Conservation (phyloP, 495 filamentous ascomycete genomes). For the Staphylotrichum tortipilum region DNA sequence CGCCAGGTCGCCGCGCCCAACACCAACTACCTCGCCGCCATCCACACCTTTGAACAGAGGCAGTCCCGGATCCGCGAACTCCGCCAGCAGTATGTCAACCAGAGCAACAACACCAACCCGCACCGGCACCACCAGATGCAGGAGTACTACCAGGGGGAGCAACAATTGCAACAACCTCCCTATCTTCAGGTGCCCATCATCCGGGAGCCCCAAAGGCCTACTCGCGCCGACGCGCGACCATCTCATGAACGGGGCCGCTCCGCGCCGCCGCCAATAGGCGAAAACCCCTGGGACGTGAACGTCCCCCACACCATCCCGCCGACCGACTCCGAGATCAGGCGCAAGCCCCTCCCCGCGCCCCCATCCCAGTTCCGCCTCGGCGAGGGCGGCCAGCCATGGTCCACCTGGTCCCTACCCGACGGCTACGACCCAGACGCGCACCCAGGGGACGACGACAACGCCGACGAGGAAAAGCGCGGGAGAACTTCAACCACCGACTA, state of each 20-base stretch:
- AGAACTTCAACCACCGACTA: no score
- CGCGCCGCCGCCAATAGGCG: constrained; percentile 36
- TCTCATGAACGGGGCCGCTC: constrained; percentile 35
- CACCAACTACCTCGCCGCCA: constrained; percentile 34
- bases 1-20: constrained; percentile 35
- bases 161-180: constrained; percentile 1
- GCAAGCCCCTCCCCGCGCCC: constrained; percentile 32
- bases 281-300: constrained; percentile 35
- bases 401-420: constrained; percentile 28
- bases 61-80: constrained; percentile 19
- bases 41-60: constrained; percentile 24
- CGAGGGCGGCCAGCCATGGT: constrained; percentile 39
- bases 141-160: constrained; percentile 21
- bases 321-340: constrained; percentile 5
- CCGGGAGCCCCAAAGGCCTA: constrained; percentile 17
- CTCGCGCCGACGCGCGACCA: constrained; percentile 21
- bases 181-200: constrained; percentile 11
- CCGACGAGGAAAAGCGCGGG: no score
- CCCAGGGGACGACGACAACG: constrained; percentile 11
- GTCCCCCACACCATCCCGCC: constrained; percentile 3
- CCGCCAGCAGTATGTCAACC: background rate
- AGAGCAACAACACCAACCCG: background rate
- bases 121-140: constrained; percentile 23
- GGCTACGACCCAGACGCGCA: constrained; percentile 17
- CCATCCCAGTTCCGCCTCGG: constrained; percentile 37